Evolutionary conservation across 179 eudicot genomes (phyloP).

Genomic region (Carnegiea gigantea): DNA sequence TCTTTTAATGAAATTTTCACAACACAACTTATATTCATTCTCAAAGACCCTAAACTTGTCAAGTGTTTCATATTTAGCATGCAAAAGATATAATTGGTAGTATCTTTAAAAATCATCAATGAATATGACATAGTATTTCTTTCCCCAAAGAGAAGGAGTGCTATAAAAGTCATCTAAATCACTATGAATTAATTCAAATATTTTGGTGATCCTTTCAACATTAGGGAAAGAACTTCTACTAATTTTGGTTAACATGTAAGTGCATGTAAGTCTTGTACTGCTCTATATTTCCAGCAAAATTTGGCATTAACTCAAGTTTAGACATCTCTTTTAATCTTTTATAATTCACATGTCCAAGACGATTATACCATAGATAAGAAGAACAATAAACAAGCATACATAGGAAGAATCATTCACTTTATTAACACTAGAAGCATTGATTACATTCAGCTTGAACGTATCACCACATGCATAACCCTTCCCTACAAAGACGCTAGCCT

Average conservation of each 20-base stretch:
- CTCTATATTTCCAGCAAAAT: not conserved
- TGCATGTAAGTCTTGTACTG: not conserved
- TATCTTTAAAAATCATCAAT: not conserved
- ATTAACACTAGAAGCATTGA: too few relatives aligned
- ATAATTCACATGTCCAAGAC: not conserved
- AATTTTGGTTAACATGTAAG: not conserved
- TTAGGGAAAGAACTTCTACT: not conserved
- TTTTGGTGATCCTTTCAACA: not conserved
- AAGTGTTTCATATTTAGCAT: conserved; percentile 3
- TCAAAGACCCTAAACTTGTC: not conserved
- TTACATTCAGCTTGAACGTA: not conserved
- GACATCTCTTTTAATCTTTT: too few relatives aligned
- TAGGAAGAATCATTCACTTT: too few relatives aligned
- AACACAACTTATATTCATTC: not conserved
- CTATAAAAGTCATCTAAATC: not conserved
- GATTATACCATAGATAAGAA: too few relatives aligned
- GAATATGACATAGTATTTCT: not conserved
- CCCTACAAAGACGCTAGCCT: not conserved
- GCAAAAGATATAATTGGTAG: not conserved
- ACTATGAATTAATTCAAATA: not conserved
- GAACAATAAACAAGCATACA: too few relatives aligned
- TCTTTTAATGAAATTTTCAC: not conserved
- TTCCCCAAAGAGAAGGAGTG: not conserved
- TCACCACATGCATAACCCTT: not conserved
- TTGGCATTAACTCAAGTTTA: not conserved